Percentiles rank a stretch among this genome's conserved stretches.
These are phyloP conservation scores for Scheffersomyces segobiensis DNA, from an alignment of 1,139 yeast species.

Conservation along the genomic window DNA sequence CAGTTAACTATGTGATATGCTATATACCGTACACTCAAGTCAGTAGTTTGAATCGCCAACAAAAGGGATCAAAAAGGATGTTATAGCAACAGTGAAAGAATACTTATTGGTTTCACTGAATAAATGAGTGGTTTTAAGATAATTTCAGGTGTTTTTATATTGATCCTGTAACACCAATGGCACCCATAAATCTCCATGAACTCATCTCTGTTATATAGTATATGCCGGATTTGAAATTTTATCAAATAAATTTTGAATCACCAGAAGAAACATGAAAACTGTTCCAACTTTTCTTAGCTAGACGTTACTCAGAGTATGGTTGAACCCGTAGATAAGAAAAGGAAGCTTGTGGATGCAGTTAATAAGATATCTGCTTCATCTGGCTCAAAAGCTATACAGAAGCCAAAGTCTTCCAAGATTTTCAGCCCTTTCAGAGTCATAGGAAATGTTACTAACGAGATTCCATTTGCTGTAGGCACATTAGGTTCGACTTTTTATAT, in stretches of 20 bases:
- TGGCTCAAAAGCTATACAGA: background rate
- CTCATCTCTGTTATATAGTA: background rate
- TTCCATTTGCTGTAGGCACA: slow-evolving; percentile 86
- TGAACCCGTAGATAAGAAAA: slow-evolving; percentile 33
- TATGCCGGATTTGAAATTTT: background rate
- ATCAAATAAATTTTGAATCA: background rate
- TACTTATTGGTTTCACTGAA: background rate
- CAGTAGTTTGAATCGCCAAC: background rate
- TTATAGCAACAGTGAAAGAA: background rate
- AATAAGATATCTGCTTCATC: background rate
- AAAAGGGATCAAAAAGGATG: background rate
- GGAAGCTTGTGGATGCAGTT: slow-evolving; percentile 19
- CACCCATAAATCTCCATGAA: background rate
- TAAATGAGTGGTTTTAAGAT: background rate
- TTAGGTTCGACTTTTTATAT: slow-evolving; percentile 86
- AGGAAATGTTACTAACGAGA: slow-evolving; percentile 74
- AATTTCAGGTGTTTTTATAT: background rate
- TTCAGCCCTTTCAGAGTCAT: slow-evolving; percentile 49
- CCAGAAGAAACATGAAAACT: slow-evolving; percentile 5
- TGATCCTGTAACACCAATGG: background rate
- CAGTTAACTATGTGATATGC: background rate
- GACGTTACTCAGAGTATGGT: slow-evolving; percentile 19
- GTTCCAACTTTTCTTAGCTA: background rate
- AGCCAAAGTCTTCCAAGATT: slow-evolving; percentile 27
- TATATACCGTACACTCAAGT: background rate